Evolutionary conservation across 257 asterid genomes (phyloP), one percentile per base, ranked within the genome.

Genomic region (Orobanche coerulescens): DNA sequence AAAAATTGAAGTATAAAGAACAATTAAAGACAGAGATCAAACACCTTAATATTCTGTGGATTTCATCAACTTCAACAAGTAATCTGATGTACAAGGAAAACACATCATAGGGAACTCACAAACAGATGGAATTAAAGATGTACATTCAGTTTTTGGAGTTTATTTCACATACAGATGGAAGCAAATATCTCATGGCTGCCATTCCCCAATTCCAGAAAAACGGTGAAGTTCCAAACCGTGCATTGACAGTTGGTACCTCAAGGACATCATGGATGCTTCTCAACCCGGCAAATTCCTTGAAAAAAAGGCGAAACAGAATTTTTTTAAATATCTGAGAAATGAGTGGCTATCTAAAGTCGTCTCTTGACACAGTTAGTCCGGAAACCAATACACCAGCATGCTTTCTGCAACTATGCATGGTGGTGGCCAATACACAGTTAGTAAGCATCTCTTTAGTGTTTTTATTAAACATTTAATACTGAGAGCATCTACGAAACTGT

Each of bases 131-230:
- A 61, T 23, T 18, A 22, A 30, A 30, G 20, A 43, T 9, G 51
- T 54, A 22, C 12, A 2, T 58, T 48, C 39, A 42, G 49, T 57
- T 39, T 23, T 62, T 37, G 57, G 57, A 55, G 36, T 59, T 67
- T 5, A 57, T 58, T 68, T 58, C 62, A 71, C 93, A 50, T 81
- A 88, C 98, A 28, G 81, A 69, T n/a, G 96, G 91, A 66, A 88
- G 82, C 68, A 92, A 71, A 71, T 68, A 76, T 55, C 83, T 73
- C 95, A 88, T 79, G 51, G 97, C 97, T 18, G 48, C 61, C 96
- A 92, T 92, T 76, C 97, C 98, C 98, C 96, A 92, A 71, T 92
- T 88, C 97, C 98, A 92, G 75, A 92, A 81, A 72, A 88, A 86
- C 6, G 98, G 98, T 13, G 85, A 73, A 55, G 97, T 92, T 79